Evolutionary conservation across 2,329 filamentous ascomycete genomes (phyloP).

Genomic region (Ophiocordyceps camponoti-saundersi): DNA sequence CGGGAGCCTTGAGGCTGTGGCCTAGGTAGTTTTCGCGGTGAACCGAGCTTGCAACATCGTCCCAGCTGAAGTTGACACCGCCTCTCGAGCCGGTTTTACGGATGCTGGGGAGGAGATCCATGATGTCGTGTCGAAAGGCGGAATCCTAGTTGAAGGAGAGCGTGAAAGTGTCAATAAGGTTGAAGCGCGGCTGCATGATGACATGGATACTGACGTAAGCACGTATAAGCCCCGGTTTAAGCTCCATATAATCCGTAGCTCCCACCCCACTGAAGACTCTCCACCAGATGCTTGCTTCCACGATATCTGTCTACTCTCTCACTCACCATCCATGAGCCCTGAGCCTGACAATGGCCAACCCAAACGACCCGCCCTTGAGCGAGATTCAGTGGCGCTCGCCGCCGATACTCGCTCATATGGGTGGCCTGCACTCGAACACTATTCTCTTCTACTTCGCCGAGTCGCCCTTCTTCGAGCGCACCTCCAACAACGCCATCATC

Average conservation of each 20-base stretch:
- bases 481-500: constrained; percentile 49
- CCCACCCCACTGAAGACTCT: no score
- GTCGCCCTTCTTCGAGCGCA: constrained; percentile 51
- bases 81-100: constrained; percentile 84
- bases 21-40: constrained; percentile 86
- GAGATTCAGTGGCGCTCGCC: constrained; percentile 51
- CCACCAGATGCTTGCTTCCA: neutral
- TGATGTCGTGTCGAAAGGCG: constrained; percentile 17
- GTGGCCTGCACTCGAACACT: constrained; percentile 45
- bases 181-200: no score
- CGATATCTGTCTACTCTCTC: neutral
- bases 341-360: constrained; percentile 4
- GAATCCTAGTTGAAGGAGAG: neutral
- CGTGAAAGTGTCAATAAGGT: neutral
- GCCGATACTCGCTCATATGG: constrained; percentile 28
- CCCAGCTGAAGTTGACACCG: constrained; percentile 93
- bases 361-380: constrained; percentile 38
- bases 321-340: neutral
- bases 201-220: no score
- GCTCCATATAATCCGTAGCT: no score
- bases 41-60: constrained; percentile 70
- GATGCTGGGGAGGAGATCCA: constrained; percentile 89
- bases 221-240: no score
- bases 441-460: constrained; percentile 52
- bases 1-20: constrained; percentile 80